Evolutionary conservation across 352 stramenopile species (phyloP), one percentile per base, ranked within the genome.

Genomic region (Aphanomyces stellatus): DNA sequence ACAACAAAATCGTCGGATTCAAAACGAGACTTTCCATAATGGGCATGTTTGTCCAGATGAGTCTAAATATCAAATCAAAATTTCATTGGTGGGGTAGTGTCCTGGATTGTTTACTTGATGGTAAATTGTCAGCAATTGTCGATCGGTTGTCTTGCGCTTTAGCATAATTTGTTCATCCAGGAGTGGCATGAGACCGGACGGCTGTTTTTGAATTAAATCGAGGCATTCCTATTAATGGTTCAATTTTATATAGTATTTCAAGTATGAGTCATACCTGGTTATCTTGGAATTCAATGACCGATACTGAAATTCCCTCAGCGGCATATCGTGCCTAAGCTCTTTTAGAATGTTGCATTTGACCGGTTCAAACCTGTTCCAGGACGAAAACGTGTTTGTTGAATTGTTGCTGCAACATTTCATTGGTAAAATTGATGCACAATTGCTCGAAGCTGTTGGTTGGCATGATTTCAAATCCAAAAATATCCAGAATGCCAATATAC

Each of bases 381-480:
- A 91, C 82, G 51, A 94, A 94, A 7, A 92, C 82, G 62, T 96
- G 85, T 53, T 88, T 83, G 71, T 95, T 96, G 70, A 96, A 96
- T 56, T 93, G 87, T 64, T 93, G 85, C 62, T 96, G 88, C 6
- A 96, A 73, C 35, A 81, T 94, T 72, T 96, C 88, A 72, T 96
- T 96, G 27, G 86, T 91, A 62, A 94, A 96, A 65, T 96, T 96
- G 74, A 96, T 96, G 64, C 88, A 94, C 4, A 96, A 70, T 56
- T 96, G 88, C 71, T 96, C 88, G 11, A 96, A 75, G 37, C 80
- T 93, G 74, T 96, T 96, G 42, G 74, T 78, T 55, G 85, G 73
- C 82, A 96, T 92, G 22, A 88, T 85, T 67, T 96, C 88, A 64
- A 96, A 96, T 10, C 88, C 88, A 68, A 96, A 96, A 43, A 96